Evolutionary conservation across 345 rosid species (phyloP).

Genomic region (Bruguiera gymnorhiza): DNA sequence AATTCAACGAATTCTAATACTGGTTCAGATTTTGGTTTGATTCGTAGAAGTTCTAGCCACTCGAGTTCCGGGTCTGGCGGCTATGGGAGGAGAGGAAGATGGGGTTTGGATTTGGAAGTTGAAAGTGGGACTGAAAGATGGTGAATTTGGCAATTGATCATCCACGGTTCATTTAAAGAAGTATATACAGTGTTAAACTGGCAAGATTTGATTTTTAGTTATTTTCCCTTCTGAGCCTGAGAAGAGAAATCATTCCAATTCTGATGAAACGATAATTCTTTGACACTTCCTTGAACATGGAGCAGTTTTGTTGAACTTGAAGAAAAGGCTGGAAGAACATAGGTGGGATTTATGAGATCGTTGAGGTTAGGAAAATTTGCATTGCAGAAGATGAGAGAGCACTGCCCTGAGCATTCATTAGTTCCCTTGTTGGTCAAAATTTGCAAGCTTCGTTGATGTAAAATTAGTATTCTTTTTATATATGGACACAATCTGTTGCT

Average conservation of each 20-base stretch:
- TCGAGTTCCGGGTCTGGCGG: constrained; percentile 41
- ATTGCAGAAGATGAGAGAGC: constrained; percentile 1
- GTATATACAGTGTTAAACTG: constrained; percentile 10
- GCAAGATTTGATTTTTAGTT: constrained; percentile 3
- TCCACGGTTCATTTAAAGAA: neutral
- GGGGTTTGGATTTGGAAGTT: constrained; percentile 27
- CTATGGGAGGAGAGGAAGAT: constrained; percentile 30
- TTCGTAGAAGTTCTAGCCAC: constrained; percentile 30
- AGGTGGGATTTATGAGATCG: neutral
- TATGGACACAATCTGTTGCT: no score
- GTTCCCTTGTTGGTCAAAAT: neutral
- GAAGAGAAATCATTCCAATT: neutral
- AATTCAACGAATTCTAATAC: neutral
- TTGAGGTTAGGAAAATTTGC: neutral
- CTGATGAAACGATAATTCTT: neutral
- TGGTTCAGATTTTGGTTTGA: constrained; percentile 22
- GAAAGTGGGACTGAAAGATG: constrained; percentile 24
- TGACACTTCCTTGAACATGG: neutral
- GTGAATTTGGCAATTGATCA: constrained; percentile 15
- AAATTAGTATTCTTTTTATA: neutral
- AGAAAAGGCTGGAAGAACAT: neutral
- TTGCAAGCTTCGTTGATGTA: neutral
- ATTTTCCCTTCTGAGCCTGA: neutral
- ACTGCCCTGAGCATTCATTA: no score
- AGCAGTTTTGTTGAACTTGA: neutral